Percentiles rank a stretch among this genome's conserved stretches.
These are phyloP conservation scores for Fusarium robinianum DNA, from an alignment of 2,329 filamentous ascomycete genomes.

Conservation along the genomic window DNA sequence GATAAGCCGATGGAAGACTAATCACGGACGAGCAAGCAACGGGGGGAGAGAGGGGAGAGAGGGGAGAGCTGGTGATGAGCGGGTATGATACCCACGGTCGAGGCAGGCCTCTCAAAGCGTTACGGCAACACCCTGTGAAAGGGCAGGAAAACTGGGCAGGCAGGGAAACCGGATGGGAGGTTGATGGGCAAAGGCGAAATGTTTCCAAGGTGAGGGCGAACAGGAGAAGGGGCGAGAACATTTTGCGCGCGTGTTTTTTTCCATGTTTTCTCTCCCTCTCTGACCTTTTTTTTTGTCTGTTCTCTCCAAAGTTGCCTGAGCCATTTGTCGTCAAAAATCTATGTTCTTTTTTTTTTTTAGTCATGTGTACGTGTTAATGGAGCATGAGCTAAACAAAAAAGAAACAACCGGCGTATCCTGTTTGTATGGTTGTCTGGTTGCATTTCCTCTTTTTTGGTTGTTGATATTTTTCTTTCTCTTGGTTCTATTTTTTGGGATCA, in stretches of 20 bases:
- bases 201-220: neutral
- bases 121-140: neutral
- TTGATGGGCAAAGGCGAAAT: neutral
- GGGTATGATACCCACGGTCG: slow-evolving; percentile 15
- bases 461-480: too few species aligned
- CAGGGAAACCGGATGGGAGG: neutral
- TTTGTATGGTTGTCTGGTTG: slow-evolving; percentile 22
- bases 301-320: slow-evolving; percentile 6
- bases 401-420: slow-evolving; percentile 29
- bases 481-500: slow-evolving; percentile 24
- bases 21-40: slow-evolving; percentile 14
- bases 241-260: too few species aligned
- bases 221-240: too few species aligned
- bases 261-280: neutral
- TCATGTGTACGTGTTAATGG: slow-evolving; percentile 40
- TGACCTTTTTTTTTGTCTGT: neutral
- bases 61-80: too few species aligned
- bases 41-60: neutral
- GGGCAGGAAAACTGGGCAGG: neutral
- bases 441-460: slow-evolving; percentile 13
- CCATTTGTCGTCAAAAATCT: slow-evolving; percentile 18
- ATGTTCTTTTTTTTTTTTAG: slow-evolving; percentile 20
- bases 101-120: slow-evolving; percentile 8
- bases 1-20: slow-evolving; percentile 59
- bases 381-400: slow-evolving; percentile 39